phyloP scores from a whole-genome alignment of 495 filamentous ascomycete species.

The Annulohypoxylon bovei region DNA sequence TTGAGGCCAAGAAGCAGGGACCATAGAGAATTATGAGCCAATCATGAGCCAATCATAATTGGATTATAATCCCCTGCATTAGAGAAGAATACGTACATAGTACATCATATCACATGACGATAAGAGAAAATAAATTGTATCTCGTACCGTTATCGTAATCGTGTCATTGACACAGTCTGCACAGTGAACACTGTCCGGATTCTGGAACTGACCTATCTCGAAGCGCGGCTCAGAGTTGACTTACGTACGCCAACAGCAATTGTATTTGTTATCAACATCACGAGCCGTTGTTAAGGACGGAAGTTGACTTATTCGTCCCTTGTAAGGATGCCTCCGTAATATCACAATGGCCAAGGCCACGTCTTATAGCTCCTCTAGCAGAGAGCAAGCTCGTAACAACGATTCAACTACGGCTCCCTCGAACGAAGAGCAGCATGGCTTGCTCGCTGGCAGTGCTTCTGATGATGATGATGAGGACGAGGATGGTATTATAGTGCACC shows the following conservation, averaged over 20 bases:
- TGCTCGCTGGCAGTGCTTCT: slow-evolving; percentile 50
- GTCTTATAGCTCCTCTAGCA: slow-evolving; percentile 47
- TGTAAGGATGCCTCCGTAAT: slow-evolving; percentile 51
- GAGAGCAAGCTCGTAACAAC: slow-evolving; percentile 36
- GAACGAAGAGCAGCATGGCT: slow-evolving; percentile 57
- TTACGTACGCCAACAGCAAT: slow-evolving; percentile 23
- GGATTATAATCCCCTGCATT: slow-evolving; percentile 27
- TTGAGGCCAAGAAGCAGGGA: slow-evolving; percentile 31
- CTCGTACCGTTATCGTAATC: slow-evolving; percentile 17
- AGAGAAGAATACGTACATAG: not conserved
- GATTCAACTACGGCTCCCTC: slow-evolving; percentile 30
- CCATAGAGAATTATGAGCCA: slow-evolving; percentile 29
- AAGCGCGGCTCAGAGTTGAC: slow-evolving; percentile 30
- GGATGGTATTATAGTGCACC: slow-evolving; percentile 52
- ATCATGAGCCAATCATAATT: not conserved
- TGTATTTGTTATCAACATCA: not conserved
- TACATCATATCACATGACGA: slow-evolving; percentile 35
- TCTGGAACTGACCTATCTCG: not conserved
- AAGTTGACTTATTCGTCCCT: slow-evolving; percentile 13
- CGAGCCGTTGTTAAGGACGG: slow-evolving; percentile 26
- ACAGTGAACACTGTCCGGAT: not conserved
- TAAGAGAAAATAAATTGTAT: slow-evolving; percentile 23
- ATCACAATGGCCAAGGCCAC: slow-evolving; percentile 59
- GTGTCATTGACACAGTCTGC: slow-evolving; percentile 13
- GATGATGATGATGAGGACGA: slow-evolving; percentile 38